Conservation (phyloP, 306 rosid genomes). For the Prunus mira region DNA sequence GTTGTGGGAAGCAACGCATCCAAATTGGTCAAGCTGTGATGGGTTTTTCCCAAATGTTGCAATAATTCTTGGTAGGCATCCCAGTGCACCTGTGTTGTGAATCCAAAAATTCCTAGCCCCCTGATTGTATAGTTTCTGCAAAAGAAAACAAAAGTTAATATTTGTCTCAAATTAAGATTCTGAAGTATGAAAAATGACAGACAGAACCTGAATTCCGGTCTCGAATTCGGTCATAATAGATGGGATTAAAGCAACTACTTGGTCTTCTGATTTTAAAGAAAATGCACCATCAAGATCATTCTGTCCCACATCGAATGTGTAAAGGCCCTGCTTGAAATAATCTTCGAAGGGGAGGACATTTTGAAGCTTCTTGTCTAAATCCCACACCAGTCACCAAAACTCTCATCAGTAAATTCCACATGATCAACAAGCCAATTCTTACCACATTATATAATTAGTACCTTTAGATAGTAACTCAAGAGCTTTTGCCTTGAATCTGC, state of each 20-base stretch:
- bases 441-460: background rate
- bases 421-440: background rate
- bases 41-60: constrained; percentile 28
- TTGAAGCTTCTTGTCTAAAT: constrained; percentile 18
- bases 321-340: constrained; percentile 31
- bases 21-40: constrained; percentile 28
- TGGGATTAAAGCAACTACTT: constrained; percentile 28
- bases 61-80: constrained; percentile 38
- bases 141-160: background rate
- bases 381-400: background rate
- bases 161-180: background rate
- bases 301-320: constrained; percentile 40
- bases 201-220: constrained; percentile 9
- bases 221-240: constrained; percentile 26
- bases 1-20: constrained; percentile 37
- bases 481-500: constrained; percentile 30
- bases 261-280: constrained; percentile 22
- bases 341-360: constrained; percentile 27
- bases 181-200: background rate
- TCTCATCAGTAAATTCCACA: background rate
- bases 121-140: constrained; percentile 28
- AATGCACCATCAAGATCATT: constrained; percentile 41
- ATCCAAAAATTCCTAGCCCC: constrained; percentile 43
- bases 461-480: constrained; percentile 29
- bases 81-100: constrained; percentile 44